Percentiles rank a stretch among this genome's conserved stretches.
Conservation (phyloP, 305 asterid genomes). For the Fraxinus ornus region DNA sequence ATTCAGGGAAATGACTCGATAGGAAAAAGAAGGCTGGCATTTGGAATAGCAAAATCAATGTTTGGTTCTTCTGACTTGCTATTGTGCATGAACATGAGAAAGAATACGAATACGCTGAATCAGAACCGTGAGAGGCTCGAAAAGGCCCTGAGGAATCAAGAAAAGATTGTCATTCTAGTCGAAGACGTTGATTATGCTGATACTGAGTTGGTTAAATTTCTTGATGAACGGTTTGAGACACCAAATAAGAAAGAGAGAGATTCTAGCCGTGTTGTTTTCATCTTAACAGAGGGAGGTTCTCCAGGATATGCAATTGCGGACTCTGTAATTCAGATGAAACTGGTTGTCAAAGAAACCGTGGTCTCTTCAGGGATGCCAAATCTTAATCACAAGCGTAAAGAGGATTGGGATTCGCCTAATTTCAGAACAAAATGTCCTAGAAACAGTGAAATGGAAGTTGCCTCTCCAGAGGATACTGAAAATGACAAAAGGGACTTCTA, state of each 20-base stretch:
- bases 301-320: slow-evolving; percentile 5
- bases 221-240: slow-evolving; percentile 32
- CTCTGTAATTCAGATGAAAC: slow-evolving; percentile 48
- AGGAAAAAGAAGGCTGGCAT: slow-evolving; percentile 57
- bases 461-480: slow-evolving; percentile 19
- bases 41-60: slow-evolving; percentile 44
- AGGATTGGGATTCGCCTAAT: slow-evolving; percentile 41
- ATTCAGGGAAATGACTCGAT: slow-evolving; percentile 59
- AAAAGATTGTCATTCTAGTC: slow-evolving; percentile 46
- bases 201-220: slow-evolving; percentile 46
- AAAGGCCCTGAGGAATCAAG: slow-evolving; percentile 41
- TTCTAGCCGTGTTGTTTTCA: slow-evolving; percentile 31
- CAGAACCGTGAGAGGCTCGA: slow-evolving; percentile 36
- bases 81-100: slow-evolving; percentile 45
- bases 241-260: slow-evolving; percentile 13
- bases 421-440: slow-evolving; percentile 37
- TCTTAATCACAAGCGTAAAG: slow-evolving; percentile 55
- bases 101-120: slow-evolving; percentile 10
- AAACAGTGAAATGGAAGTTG: slow-evolving; percentile 35
- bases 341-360: slow-evolving; percentile 29
- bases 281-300: slow-evolving; percentile 43
- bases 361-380: slow-evolving; percentile 8
- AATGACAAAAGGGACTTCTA: slow-evolving; percentile 23
- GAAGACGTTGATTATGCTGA: slow-evolving; percentile 61
- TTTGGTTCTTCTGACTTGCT: slow-evolving; percentile 57